Evolutionary conservation across 176 grass and related monocot species (phyloP).

Genomic region (Triticum timopheevii): DNA sequence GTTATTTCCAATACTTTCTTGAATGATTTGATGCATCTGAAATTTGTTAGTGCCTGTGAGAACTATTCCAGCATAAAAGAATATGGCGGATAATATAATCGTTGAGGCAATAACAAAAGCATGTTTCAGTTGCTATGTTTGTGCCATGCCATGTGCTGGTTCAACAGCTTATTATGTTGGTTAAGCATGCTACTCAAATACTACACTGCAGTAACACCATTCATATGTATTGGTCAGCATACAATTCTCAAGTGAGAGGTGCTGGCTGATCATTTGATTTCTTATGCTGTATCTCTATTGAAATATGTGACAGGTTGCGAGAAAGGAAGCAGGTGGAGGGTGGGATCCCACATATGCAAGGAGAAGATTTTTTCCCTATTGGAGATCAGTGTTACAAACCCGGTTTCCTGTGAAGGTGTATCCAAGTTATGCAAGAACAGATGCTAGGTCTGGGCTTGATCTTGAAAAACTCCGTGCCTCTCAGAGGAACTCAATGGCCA

Average conservation of each 20-base stretch:
- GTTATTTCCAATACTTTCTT: too few species aligned
- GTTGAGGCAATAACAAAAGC: not conserved
- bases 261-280: not conserved
- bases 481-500: not conserved
- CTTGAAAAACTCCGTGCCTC: not conserved
- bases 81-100: not conserved
- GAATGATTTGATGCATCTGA: slow-evolving; percentile 4
- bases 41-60: too few species aligned
- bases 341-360: slow-evolving; percentile 4
- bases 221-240: not conserved
- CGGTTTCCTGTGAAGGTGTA: not conserved
- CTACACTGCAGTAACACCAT: not conserved
- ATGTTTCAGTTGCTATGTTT: not conserved
- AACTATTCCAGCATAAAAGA: too few species aligned
- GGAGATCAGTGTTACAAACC: slow-evolving; percentile 2
- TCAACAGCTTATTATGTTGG: not conserved
- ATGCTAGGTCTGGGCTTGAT: slow-evolving; percentile 13
- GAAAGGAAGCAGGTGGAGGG: not conserved
- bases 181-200: not conserved
- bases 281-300: not conserved
- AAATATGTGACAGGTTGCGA: not conserved
- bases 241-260: not conserved
- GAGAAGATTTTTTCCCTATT: not conserved
- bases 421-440: slow-evolving; percentile 11
- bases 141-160: not conserved